These are phyloP conservation scores for Scalesia atractyloides DNA, from an alignment of 129 eudicot species.

Conservation along the genomic window DNA sequence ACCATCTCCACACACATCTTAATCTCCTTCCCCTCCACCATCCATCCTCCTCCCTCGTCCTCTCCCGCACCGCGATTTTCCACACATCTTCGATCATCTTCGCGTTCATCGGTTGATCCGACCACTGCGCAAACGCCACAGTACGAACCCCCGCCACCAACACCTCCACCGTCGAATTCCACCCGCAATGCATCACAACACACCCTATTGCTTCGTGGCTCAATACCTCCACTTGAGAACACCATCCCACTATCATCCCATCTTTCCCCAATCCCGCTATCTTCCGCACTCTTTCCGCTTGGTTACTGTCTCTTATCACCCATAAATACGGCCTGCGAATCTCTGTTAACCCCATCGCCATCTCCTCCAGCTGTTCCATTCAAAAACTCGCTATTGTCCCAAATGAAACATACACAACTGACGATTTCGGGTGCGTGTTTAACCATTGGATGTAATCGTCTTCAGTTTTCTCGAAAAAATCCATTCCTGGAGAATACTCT, in stretches of 20 bases:
- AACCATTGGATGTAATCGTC: background rate
- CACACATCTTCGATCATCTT: background rate
- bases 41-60: background rate
- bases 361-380: background rate
- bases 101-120: background rate
- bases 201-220: background rate
- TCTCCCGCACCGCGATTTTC: background rate
- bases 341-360: background rate
- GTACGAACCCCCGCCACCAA: background rate
- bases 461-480: background rate
- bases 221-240: background rate
- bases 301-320: background rate
- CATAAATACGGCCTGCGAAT: background rate
- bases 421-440: background rate
- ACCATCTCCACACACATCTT: background rate
- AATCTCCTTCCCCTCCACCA: background rate
- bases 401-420: background rate
- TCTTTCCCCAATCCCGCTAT: background rate
- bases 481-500: background rate
- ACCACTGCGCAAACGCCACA: background rate
- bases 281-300: background rate
- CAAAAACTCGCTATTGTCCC: background rate
- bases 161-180: slow-evolving; percentile 1
- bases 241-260: background rate
- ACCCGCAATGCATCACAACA: background rate